A percentile compares a stretch with the other conserved stretches of the same genome.
Conservation (phyloP, 176 grass and related monocot genomes). For the Tillandsia leiboldiana region DNA sequence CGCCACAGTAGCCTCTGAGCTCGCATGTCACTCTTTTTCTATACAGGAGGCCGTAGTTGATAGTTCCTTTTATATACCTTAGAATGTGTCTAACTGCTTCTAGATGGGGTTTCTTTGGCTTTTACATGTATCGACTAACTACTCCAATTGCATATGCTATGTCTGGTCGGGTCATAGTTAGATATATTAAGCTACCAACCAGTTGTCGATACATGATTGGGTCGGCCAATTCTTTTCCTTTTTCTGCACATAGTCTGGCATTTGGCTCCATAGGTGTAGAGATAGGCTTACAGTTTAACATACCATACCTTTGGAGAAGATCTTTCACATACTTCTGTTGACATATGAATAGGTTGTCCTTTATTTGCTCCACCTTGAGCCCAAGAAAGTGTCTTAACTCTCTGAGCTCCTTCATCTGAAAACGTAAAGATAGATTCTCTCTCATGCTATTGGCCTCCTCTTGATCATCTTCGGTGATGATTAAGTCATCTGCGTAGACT, state of each 20-base stretch:
- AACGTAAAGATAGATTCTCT: background rate
- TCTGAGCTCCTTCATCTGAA: conserved; percentile 24
- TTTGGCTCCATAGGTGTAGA: too few species aligned
- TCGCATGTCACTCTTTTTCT: background rate
- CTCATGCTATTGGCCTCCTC: conserved; percentile 6
- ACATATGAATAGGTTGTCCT: conserved; percentile 11
- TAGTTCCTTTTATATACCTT: conserved; percentile 10
- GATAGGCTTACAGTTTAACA: background rate
- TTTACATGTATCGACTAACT: conserved; percentile 10
- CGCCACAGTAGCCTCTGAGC: background rate
- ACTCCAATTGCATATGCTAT: conserved; percentile 9
- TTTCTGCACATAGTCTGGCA: too few species aligned
- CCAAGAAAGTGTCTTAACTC: conserved; percentile 19
- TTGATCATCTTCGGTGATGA: background rate
- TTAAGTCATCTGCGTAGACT: background rate
- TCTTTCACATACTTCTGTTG: conserved; percentile 12
- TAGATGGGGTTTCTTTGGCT: conserved; percentile 16
- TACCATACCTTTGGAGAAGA: background rate
- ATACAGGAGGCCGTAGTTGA: background rate
- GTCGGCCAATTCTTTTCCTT: too few species aligned
- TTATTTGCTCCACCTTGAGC: background rate
- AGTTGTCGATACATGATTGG: conserved; percentile 7
- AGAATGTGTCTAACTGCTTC: background rate
- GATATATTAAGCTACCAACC: conserved; percentile 13
- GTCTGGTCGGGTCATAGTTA: background rate